These are phyloP conservation scores for Yarrowia bubula DNA, from an alignment of 805 yeast genomes.

Conservation along the genomic window DNA sequence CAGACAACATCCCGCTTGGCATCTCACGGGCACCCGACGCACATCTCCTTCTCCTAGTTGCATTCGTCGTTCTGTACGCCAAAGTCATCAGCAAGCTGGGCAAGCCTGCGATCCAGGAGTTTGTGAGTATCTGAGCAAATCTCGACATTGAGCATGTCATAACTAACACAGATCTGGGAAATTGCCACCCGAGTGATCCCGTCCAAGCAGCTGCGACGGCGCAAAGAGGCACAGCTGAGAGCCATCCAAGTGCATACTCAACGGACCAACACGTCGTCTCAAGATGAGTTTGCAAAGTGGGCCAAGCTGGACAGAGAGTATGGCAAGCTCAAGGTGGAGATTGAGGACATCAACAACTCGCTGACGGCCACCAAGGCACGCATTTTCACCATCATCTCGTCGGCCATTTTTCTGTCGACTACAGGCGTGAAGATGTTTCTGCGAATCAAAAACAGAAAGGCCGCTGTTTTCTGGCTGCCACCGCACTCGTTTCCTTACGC, in stretches of 20 bases:
- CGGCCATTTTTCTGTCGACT: conserved; percentile 43
- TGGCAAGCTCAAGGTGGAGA: conserved; percentile 55
- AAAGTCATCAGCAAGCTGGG: conserved; percentile 44
- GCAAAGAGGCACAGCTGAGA: conserved; percentile 44
- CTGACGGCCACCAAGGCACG: conserved; percentile 38
- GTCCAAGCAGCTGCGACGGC: conserved; percentile 38
- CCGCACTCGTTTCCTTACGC: conserved; percentile 53
- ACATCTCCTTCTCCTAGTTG: conserved; percentile 34
- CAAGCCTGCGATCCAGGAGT: conserved; percentile 35
- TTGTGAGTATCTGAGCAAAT: conserved; percentile 31
- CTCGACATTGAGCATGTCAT: neutral
- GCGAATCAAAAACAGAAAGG: conserved; percentile 53
- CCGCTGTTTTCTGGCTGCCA: conserved; percentile 60
- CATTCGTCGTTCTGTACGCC: conserved; percentile 43
- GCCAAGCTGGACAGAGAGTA: conserved; percentile 78
- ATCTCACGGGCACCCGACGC: neutral
- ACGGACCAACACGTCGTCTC: conserved; percentile 69
- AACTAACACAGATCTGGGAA: conserved; percentile 40
- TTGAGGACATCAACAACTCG: conserved; percentile 42
- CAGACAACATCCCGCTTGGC: no score
- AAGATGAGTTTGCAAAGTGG: conserved; percentile 95
- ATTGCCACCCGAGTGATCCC: conserved; percentile 42
- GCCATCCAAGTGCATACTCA: conserved; percentile 50
- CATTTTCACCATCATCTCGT: conserved; percentile 41
- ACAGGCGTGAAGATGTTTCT: conserved; percentile 45